Evolutionary conservation across 208 protist genomes (phyloP), one percentile per base, ranked within the genome.

Genomic region (Crithidia thermophila): DNA sequence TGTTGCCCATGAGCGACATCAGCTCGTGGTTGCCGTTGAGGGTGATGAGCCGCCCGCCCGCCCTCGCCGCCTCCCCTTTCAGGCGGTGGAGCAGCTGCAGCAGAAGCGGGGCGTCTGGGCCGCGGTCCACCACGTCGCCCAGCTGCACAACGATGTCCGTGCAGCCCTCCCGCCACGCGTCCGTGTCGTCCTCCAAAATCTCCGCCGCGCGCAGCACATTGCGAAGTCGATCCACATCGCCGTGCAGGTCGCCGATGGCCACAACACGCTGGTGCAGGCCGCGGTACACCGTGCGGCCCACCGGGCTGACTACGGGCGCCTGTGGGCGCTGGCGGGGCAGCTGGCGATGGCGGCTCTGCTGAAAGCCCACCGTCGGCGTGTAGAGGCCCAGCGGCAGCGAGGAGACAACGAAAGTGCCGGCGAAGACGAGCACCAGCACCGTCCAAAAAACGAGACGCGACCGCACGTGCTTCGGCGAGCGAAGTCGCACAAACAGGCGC

Each of bases 1-100:
- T 34, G 28, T 33, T 47, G n/a, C 66, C 75, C 18, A 63, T 53
- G 14, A 80, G 68, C 36, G 53, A 40, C 27, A 75, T 65, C 43
- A 91, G 30, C 75, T 95, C 90, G 66, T 90, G 84, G 53, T 90
- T 82, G n/a, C 90, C 87, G 36, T 81, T 16, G 23, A 95, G 42
- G 6, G 82, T 79, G n/a, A 75, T 64, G 34, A 95, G 68, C 33
- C 80, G 78, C 8, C 90, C 86, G 21, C 86, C 85, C 3, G 79
- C 73, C 46, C 81, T 61, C 25, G 27, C 37, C 3, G 72, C 72
- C 58, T 72, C 46, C 1, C 34, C 7, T 20, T 37, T 40, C 11
- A 74, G 65, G 14, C 37, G 13, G 3, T 66, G 69, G 31, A 88
- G 88, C 6, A 86, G 58, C 47, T 84, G 62, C 30, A 85, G 64